Percentiles rank a stretch among this genome's conserved stretches.
These are phyloP conservation scores for Aspergillus nomiae DNA, from an alignment of 2,329 filamentous ascomycete genomes.

Conservation along the genomic window DNA sequence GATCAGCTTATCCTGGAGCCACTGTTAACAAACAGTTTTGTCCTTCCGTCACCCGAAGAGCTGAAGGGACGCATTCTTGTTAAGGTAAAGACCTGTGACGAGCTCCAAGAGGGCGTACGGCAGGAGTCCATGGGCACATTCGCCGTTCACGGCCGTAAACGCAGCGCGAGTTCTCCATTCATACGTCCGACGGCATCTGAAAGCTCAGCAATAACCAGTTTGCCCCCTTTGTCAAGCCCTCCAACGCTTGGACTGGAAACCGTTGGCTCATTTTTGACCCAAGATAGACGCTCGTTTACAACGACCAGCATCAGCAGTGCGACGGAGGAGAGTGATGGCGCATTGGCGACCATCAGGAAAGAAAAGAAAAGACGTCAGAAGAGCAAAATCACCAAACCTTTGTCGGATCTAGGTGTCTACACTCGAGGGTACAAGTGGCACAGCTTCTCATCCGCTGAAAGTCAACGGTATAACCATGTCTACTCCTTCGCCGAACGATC, in stretches of 20 bases:
- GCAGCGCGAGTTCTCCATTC: constrained; percentile 79
- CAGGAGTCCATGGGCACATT: constrained; percentile 46
- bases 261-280: constrained; percentile 47
- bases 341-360: constrained; percentile 53
- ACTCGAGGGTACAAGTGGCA: constrained; percentile 78
- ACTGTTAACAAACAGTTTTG: constrained; percentile 66
- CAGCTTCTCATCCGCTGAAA: constrained; percentile 75
- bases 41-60: constrained; percentile 82
- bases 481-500: constrained; percentile 91
- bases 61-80: constrained; percentile 81
- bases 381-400: constrained; percentile 82
- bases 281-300: constrained; percentile 56
- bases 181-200: constrained; percentile 65
- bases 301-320: constrained; percentile 59
- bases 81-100: constrained; percentile 85
- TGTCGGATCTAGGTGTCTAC: constrained; percentile 84
- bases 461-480: constrained; percentile 88
- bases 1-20: constrained; percentile 76
- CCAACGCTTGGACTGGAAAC: constrained; percentile 55
- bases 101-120: constrained; percentile 49
- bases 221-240: constrained; percentile 55
- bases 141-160: constrained; percentile 45
- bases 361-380: constrained; percentile 63
- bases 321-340: constrained; percentile 76
- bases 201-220: constrained; percentile 52